Conservation (phyloP, 805 yeast species). For the Dipodascopsis uninucleata region DNA sequence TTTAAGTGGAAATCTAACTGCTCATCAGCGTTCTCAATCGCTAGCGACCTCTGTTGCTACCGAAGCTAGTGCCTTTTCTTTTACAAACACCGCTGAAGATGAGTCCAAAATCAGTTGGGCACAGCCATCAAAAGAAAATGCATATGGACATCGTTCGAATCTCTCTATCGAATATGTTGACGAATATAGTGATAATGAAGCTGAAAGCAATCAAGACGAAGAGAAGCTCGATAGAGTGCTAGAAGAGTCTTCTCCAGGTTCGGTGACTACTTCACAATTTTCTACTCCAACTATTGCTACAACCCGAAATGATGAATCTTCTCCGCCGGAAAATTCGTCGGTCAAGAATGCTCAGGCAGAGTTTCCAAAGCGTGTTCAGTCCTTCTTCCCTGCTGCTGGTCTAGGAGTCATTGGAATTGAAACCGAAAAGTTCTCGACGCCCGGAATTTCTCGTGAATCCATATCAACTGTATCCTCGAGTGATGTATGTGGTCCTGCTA, state of each 20-base stretch:
- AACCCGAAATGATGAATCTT: neutral
- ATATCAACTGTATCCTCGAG: too few relatives aligned
- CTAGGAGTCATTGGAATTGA: constrained; percentile 13
- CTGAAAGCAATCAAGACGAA: too few relatives aligned
- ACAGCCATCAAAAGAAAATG: constrained; percentile 3
- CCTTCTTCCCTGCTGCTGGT: constrained; percentile 15
- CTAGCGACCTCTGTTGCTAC: too few relatives aligned
- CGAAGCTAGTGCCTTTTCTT: constrained; percentile 15
- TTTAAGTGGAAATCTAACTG: too few relatives aligned
- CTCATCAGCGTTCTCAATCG: too few relatives aligned
- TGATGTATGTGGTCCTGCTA: too few relatives aligned
- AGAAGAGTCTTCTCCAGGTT: neutral
- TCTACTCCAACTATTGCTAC: constrained; percentile 1
- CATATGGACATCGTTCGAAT: too few relatives aligned
- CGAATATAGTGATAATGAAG: constrained; percentile 10
- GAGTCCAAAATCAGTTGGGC: constrained; percentile 18
- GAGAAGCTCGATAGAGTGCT: neutral
- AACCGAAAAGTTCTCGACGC: neutral
- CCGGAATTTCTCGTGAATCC: constrained; percentile 1
- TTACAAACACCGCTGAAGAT: constrained; percentile 11
- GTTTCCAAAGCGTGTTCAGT: constrained; percentile 22
- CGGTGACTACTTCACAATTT: constrained; percentile 2
- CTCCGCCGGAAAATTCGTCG: neutral
- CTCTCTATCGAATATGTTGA: constrained; percentile 23
- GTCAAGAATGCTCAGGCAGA: neutral